phyloP scores from a whole-genome alignment of 495 filamentous ascomycete species.

The Neurospora sp. region DNA sequence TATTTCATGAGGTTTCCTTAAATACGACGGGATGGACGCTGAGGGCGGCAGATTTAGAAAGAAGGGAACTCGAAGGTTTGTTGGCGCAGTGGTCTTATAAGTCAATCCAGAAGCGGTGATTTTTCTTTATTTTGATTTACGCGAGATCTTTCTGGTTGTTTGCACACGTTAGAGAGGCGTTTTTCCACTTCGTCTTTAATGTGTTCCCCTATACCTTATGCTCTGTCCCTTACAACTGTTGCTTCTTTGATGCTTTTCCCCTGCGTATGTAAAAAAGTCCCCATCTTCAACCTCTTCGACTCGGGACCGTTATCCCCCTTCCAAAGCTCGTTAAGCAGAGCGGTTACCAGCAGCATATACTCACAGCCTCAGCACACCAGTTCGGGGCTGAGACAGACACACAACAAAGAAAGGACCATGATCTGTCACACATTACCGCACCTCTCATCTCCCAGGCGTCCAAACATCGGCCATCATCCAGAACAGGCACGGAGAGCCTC shows the following conservation, averaged over 20 bases:
- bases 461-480: neutral
- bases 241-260: neutral
- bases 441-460: neutral
- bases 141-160: neutral
- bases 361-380: neutral
- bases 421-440: neutral
- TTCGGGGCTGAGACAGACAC: neutral
- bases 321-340: neutral
- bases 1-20: neutral
- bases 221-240: neutral
- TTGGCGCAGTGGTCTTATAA: neutral
- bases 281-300: neutral
- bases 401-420: neutral
- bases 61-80: neutral
- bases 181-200: neutral
- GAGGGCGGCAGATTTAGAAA: neutral
- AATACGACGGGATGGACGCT: neutral
- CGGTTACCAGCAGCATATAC: neutral
- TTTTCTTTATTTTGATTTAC: neutral
- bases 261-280: neutral
- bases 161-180: neutral
- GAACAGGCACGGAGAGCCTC: neutral
- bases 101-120: neutral
- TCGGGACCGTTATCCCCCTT: neutral
- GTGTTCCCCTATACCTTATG: neutral